Percentiles rank a stretch among this genome's conserved stretches.
Evolutionary conservation across 2,329 filamentous ascomycete genomes (phyloP).

Genomic region (Alternaria metachromatica): DNA sequence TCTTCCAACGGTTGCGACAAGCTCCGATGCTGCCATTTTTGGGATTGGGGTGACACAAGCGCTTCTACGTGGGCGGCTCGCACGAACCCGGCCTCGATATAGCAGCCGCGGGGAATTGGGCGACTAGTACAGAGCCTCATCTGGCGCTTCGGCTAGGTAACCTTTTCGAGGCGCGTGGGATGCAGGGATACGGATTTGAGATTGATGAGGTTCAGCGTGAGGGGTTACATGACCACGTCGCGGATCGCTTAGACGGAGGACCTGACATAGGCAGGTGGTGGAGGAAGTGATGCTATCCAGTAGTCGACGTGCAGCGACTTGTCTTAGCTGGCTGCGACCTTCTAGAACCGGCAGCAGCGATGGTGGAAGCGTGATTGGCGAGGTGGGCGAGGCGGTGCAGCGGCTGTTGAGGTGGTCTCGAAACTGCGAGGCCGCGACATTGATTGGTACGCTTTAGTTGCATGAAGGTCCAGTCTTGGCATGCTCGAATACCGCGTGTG

Average conservation of each 20-base stretch:
- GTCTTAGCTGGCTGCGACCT: conserved; percentile 20
- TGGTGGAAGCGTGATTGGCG: conserved; percentile 18
- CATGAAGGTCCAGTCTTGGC: not conserved
- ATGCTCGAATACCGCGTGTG: not conserved
- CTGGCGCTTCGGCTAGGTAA: conserved; percentile 24
- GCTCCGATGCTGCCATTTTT: conserved; percentile 25
- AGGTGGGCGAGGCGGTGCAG: conserved; percentile 38
- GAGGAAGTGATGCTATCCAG: conserved; percentile 29
- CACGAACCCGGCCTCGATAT: conserved; percentile 25
- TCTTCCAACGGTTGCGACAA: conserved; percentile 15
- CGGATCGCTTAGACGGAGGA: conserved; percentile 13
- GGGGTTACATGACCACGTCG: not conserved
- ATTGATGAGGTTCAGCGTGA: conserved; percentile 6
- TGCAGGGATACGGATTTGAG: conserved; percentile 14
- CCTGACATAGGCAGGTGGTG: conserved; percentile 25
- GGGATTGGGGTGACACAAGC: conserved; percentile 30
- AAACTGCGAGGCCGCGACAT: conserved; percentile 15
- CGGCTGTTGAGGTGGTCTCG: conserved; percentile 32
- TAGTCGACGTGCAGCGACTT: conserved; percentile 13
- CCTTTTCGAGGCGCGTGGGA: not conserved
- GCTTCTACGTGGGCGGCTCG: conserved; percentile 33
- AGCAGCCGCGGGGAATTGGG: conserved; percentile 28
- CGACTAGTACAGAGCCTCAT: conserved; percentile 40
- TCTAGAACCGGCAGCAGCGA: conserved; percentile 27
- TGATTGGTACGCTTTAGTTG: conserved; percentile 25